A percentile compares a stretch with the other conserved stretches of the same genome.
These are phyloP conservation scores for Saccharomyces hybrid DNA, from an alignment of 1,139 yeast genomes.

Conservation along the genomic window DNA sequence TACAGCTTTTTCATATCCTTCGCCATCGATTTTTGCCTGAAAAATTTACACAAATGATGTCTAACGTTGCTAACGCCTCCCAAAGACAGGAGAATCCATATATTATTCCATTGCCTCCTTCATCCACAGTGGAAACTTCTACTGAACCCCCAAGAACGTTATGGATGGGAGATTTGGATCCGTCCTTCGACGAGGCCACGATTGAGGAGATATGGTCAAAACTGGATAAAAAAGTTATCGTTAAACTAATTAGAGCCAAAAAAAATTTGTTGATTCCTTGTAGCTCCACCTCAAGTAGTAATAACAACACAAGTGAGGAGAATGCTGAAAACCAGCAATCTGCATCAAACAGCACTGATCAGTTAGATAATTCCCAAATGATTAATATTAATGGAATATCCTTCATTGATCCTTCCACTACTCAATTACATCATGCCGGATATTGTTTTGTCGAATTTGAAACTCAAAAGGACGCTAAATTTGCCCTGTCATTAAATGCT, in stretches of 20 bases:
- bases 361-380: conserved; percentile 11
- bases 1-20: not conserved
- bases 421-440: conserved; percentile 49
- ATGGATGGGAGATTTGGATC: conserved; percentile 96
- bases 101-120: conserved; percentile 10
- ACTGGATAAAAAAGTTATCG: conserved; percentile 43
- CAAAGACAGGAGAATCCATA: conserved; percentile 1
- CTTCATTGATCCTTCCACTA: conserved; percentile 30
- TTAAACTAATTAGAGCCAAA: conserved; percentile 54
- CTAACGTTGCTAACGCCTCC: not conserved
- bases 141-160: conserved; percentile 47
- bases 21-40: not conserved
- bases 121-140: conserved; percentile 13
- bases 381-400: conserved; percentile 30
- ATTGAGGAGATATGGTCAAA: conserved; percentile 62
- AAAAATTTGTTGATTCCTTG: conserved; percentile 31
- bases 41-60: not conserved
- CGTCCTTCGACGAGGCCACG: conserved; percentile 70
- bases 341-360: conserved; percentile 1
- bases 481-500: conserved; percentile 67
- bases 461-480: conserved; percentile 56
- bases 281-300: conserved; percentile 17
- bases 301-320: conserved; percentile 1
- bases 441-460: conserved; percentile 85
- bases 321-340: not conserved